A percentile compares a stretch with the other conserved stretches of the same genome.
phyloP scores from a whole-genome alignment of 768 basidiomycete genomes.

The Polyporus arcularius region DNA sequence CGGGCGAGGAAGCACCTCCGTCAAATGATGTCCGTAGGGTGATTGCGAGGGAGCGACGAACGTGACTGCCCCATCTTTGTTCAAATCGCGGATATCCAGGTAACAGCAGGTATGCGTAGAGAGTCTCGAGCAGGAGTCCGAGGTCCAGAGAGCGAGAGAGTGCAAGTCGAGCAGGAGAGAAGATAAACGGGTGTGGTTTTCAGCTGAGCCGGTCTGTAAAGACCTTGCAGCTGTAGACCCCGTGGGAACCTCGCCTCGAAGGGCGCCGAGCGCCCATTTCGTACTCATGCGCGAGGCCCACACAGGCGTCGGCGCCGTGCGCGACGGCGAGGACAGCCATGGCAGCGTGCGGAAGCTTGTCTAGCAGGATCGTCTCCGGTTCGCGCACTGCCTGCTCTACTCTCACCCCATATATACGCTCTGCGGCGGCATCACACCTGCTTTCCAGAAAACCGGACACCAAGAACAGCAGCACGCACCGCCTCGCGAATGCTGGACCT shows the following conservation, averaged over 20 bases:
- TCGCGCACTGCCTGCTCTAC: constrained; percentile 9
- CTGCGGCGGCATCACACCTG: constrained; percentile 1
- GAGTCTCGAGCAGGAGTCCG: neutral
- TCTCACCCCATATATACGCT: constrained; percentile 12
- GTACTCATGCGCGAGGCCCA: neutral
- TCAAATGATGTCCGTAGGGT: constrained; percentile 5
- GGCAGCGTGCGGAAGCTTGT: constrained; percentile 8
- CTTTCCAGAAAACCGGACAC: constrained; percentile 11
- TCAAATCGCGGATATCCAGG: constrained; percentile 11
- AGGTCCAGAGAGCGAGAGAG: constrained; percentile 6
- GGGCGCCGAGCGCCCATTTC: neutral
- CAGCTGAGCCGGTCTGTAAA: neutral
- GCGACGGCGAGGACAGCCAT: constrained; percentile 19
- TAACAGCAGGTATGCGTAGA: neutral
- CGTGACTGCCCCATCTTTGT: constrained; percentile 81
- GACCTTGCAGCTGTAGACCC: constrained; percentile 13
- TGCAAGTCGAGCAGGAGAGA: neutral
- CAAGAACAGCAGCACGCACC: constrained; percentile 10
- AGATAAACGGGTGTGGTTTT: constrained; percentile 10
- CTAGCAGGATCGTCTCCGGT: constrained; percentile 3
- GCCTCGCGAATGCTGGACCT: constrained; percentile 9
- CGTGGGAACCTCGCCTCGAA: constrained; percentile 17
- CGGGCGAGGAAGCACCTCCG: constrained; percentile 11
- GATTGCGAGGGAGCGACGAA: constrained; percentile 40
- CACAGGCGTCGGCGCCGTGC: constrained; percentile 1